Evolutionary conservation across 2,329 filamentous ascomycete genomes (phyloP).

Genomic region (Pseudogymnoascus sp.): DNA sequence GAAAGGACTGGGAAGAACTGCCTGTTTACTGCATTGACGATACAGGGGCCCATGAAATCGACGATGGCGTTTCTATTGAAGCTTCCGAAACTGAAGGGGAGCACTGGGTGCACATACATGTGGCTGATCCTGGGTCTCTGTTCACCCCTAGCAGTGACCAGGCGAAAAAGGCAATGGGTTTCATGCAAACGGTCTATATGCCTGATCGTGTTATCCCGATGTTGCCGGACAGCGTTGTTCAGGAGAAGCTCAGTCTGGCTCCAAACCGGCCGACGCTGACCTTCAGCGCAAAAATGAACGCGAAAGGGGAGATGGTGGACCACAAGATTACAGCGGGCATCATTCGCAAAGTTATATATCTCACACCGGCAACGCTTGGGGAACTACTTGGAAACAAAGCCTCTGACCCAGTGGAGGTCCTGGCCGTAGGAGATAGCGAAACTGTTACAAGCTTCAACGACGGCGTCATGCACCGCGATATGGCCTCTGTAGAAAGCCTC

Average conservation of each 20-base stretch:
- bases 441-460: background rate
- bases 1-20: conserved; percentile 52
- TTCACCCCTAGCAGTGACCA: conserved; percentile 53
- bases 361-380: conserved; percentile 47
- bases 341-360: conserved; percentile 48
- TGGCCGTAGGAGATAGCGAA: conserved; percentile 1
- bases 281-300: conserved; percentile 53
- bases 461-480: conserved; percentile 1
- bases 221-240: conserved; percentile 45
- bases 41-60: conserved; percentile 59
- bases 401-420: background rate
- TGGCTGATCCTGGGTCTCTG: conserved; percentile 69
- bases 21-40: conserved; percentile 69
- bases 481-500: conserved; percentile 31
- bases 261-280: conserved; percentile 48
- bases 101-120: conserved; percentile 71
- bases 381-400: conserved; percentile 19
- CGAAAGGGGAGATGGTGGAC: conserved; percentile 46
- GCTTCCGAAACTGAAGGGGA: conserved; percentile 43
- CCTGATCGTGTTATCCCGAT: conserved; percentile 52
- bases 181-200: conserved; percentile 54
- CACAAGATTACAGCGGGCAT: conserved; percentile 46
- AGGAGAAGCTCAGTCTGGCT: conserved; percentile 48
- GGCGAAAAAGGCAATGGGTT: conserved; percentile 53
- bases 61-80: conserved; percentile 72